Conservation (phyloP, 176 grass and related monocot species). For the Zoysia pacifica region DNA sequence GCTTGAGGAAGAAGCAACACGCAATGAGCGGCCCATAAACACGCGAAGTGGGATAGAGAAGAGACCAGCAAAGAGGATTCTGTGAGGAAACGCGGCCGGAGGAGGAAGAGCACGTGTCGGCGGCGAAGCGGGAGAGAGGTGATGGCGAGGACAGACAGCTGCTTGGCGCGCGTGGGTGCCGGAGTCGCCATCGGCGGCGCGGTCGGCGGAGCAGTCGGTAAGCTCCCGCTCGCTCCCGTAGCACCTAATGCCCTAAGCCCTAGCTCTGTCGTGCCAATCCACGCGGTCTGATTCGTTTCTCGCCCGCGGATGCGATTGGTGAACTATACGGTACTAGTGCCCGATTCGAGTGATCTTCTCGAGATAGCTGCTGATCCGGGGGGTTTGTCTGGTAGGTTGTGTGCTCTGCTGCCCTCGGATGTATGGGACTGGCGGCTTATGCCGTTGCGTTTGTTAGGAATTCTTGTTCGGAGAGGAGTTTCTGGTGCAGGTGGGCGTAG, state of each 20-base stretch:
- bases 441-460: too few relatives aligned
- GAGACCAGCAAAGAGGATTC: not conserved
- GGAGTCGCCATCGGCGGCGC: slow-evolving; percentile 75
- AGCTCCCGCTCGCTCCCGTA: not conserved
- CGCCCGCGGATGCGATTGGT: not conserved
- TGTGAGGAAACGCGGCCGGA: not conserved
- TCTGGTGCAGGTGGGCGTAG: not conserved
- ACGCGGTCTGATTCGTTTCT: not conserved
- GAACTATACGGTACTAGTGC: not conserved
- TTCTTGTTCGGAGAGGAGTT: too few relatives aligned
- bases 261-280: slow-evolving; percentile 12
- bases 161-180: slow-evolving; percentile 72
- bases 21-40: slow-evolving; percentile 34
- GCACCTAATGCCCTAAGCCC: slow-evolving; percentile 51
- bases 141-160: slow-evolving; percentile 64
- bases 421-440: too few relatives aligned
- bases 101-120: too few relatives aligned
- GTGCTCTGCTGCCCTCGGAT: not conserved
- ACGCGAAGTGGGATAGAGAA: not conserved
- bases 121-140: not conserved
- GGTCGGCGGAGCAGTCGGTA: slow-evolving; percentile 88
- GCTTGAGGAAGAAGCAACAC: slow-evolving; percentile 1
- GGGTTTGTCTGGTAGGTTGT: not conserved
- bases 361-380: slow-evolving; percentile 16
- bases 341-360: not conserved